Base-by-base conservation (phyloP, 2,329 filamentous ascomycete genomes). In the Aspergillus ochraceus region DNA sequence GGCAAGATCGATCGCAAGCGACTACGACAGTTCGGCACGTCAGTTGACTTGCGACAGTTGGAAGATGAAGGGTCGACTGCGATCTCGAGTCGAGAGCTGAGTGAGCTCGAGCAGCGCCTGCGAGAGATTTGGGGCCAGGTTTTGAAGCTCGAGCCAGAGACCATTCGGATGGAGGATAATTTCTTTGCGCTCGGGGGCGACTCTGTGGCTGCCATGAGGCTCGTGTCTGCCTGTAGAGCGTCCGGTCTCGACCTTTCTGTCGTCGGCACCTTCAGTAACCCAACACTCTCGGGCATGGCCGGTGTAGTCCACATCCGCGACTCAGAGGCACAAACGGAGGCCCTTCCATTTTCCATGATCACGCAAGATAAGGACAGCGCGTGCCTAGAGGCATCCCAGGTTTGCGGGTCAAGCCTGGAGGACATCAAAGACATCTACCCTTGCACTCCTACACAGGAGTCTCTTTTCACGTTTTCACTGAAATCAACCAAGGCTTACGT, bases 1-100 rank as follows among this genome's bases (percentile, higher is more conserved):
- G 77, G 78, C 2, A 83, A 83, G 67, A 77, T 72, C 1, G 76
- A 79, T 61, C 76, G 72, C 39, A 79, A 78, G 63, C 64, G 69
- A 39, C 68, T 74, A n/a, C 62, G 74, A 6, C 64, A 68, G 19
- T 71, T 79, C 47, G 77, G 75, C 5, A 58, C 69, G 17, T 69
- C 68, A 3, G 64, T 75, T 1, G 71, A 75, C 60, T 47, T 75
- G 54, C 68, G 72, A n/a, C 64, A 71, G 53, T 50, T 74, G 6
- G 70, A 42, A 42, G 36, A 72, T 26, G 63, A 72, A 60, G 62
- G 55, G 29, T 56, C 55, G 2, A 58, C 56, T 1, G 61, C 30
- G 20, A 59, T 45, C 8, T 26, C 61, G n/a, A 59, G 63, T 39
- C 66, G 72, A 6, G 66, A 68, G 51, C 22, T 76, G 36, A 76